Conservation (phyloP, 805 yeast species). For the Barnettozyma wickerhamii region DNA sequence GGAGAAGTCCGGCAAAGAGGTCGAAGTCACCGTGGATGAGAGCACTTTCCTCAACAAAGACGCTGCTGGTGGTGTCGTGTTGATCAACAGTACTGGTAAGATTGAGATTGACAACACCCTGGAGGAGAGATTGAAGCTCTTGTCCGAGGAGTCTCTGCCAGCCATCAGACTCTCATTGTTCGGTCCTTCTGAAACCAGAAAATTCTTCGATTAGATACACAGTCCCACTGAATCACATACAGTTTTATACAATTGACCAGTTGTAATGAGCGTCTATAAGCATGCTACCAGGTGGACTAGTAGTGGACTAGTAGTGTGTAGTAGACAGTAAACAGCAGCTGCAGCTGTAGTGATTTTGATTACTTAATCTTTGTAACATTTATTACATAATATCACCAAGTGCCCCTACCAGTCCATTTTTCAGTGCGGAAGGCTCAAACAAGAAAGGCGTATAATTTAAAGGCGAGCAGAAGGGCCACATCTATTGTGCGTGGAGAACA, state of each 20-base stretch:
- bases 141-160: conserved; percentile 84
- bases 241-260: background rate
- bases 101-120: conserved; percentile 90
- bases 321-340: no score
- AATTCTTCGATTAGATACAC: conserved; percentile 69
- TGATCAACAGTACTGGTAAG: conserved; percentile 68
- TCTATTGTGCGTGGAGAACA: background rate
- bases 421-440: no score
- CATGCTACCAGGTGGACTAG: no score
- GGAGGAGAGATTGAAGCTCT: conserved; percentile 85
- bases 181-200: conserved; percentile 80
- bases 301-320: no score
- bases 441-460: no score
- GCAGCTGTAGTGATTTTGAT: no score
- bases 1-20: conserved; percentile 53
- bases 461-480: background rate
- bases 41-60: conserved; percentile 53
- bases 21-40: conserved; percentile 54
- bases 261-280: no score
- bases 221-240: background rate
- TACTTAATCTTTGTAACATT: no score
- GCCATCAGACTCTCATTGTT: conserved; percentile 87
- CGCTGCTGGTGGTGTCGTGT: conserved; percentile 80
- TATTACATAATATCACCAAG: no score
- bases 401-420: no score